Evolutionary conservation across 73 alveolate species (phyloP), one percentile per base, ranked within the genome.

Genomic region (Urostyla sp.): DNA sequence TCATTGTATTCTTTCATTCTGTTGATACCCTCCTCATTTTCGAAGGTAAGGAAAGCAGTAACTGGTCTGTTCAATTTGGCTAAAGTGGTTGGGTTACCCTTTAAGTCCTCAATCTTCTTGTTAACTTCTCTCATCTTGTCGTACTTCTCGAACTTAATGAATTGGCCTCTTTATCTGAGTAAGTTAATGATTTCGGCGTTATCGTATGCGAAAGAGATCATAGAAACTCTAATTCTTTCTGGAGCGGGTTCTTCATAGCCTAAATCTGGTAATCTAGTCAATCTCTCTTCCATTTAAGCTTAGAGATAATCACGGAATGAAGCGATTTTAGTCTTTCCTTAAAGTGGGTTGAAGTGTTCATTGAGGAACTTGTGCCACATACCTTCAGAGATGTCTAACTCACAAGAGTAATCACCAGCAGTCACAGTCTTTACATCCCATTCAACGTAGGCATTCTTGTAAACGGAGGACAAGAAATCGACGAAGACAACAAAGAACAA

Each of bases 11-110:
- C 35, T 16, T 7, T n/a, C 38, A 59, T 40, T 44, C 80, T 66
- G 27, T 66, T 40, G 28, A 66, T 44, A 6, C 85, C 80, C 36
- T 60, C 78, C 48, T 84, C 88, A 21, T 49, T 74, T 45, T 57
- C 85, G 46, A 83, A 72, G 3, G 91, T 83, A 15, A 83, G 52
- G 76, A 72, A 83, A 0, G 91, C 91, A 15, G 59, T 13, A 18
- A 83, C 91, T 18, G 91, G 91, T 16, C 82, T 38, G 45, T 37
- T 35, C 43, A 67, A 48, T 24, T 44, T 45, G 6, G 54, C 75
- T n/a, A 45, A 36, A 7, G n/a, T 24, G 45, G 1, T 38, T 8
- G 31, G 10, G 5, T 5, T 55, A 23, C 26, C 18, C 72, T 69
- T 44, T 51, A 48, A 27, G 15, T 69, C 72, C 15, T 28, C 84